Conservation (phyloP, 2,329 filamentous ascomycete species). For the Periconia macrospinosa region DNA sequence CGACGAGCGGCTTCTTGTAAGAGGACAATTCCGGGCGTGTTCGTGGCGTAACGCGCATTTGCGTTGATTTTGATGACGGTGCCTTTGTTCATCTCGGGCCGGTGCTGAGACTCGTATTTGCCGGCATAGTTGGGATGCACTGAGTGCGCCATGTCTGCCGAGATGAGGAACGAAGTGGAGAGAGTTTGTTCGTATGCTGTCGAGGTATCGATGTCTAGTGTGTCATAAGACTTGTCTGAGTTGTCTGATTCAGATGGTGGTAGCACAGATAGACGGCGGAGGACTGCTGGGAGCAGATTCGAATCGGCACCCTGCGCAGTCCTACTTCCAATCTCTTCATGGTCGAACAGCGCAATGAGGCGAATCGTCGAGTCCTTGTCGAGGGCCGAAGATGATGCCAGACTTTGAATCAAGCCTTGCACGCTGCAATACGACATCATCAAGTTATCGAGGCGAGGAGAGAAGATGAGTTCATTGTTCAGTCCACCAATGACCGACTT, state of each 20-base stretch:
- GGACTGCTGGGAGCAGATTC: constrained; percentile 83
- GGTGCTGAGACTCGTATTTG: constrained; percentile 90
- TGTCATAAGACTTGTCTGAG: constrained; percentile 68
- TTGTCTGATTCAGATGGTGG: constrained; percentile 60
- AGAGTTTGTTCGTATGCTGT: constrained; percentile 94
- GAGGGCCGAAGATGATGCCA: constrained; percentile 65
- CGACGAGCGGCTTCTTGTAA: constrained; percentile 79
- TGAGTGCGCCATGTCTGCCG: constrained; percentile 96
- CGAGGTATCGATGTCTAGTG: constrained; percentile 59
- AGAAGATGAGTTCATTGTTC: constrained; percentile 93
- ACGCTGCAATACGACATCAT: constrained; percentile 95
- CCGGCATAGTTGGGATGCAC: constrained; percentile 91
- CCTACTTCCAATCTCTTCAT: constrained; percentile 93
- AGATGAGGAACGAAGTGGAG: constrained; percentile 87
- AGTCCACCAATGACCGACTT: constrained; percentile 86
- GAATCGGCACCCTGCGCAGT: constrained; percentile 94
- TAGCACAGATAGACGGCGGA: constrained; percentile 82
- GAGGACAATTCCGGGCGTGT: constrained; percentile 90
- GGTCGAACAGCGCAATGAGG: constrained; percentile 92
- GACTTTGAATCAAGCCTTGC: constrained; percentile 79
- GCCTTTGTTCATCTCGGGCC: constrained; percentile 94
- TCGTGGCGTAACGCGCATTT: constrained; percentile 95
- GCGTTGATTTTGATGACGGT: constrained; percentile 98
- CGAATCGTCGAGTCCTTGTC: constrained; percentile 80
- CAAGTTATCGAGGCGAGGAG: constrained; percentile 91